Evolutionary conservation across 1,284 basidiomycete genomes (phyloP).

Genomic region (Tremellales sp.): DNA sequence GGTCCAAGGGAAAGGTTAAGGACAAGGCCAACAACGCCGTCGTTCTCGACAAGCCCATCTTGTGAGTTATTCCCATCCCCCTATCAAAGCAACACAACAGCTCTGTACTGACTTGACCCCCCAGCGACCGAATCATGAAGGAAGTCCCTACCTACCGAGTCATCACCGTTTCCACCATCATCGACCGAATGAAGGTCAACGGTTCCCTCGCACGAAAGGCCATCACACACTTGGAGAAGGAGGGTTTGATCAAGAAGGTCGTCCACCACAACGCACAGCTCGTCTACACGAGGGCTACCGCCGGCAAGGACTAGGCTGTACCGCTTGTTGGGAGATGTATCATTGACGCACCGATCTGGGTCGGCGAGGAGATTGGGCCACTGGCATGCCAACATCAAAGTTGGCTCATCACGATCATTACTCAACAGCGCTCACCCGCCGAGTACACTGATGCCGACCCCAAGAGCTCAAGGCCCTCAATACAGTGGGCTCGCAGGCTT

Average conservation of each 20-base stretch:
- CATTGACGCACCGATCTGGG: neutral
- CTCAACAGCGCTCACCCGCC: too few species aligned
- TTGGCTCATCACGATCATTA: too few species aligned
- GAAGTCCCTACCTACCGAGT: constrained; percentile 99
- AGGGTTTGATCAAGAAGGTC: constrained; percentile 92
- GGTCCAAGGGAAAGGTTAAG: constrained; percentile 99
- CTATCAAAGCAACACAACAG: neutral
- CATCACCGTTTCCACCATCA: constrained; percentile 95
- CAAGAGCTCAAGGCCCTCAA: too few species aligned
- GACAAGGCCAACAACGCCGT: constrained; percentile 91
- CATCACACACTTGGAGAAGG: constrained; percentile 90
- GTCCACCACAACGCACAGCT: constrained; percentile 94
- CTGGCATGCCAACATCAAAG: neutral
- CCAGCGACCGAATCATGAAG: constrained; percentile 95
- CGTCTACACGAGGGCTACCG: constrained; percentile 58
- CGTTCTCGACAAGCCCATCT: constrained; percentile 73
- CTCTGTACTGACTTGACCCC: constrained; percentile 39
- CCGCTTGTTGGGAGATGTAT: neutral
- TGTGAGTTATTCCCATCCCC: neutral
- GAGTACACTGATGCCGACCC: too few species aligned
- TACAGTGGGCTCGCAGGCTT: too few species aligned
- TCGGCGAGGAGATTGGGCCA: neutral
- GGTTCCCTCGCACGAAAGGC: constrained; percentile 90
- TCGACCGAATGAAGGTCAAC: constrained; percentile 85
- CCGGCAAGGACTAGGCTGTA: constrained; percentile 38